Evolutionary conservation across 768 basidiomycete species (phyloP), one percentile per base, ranked within the genome.

Genomic region (Cyathus striatus): DNA sequence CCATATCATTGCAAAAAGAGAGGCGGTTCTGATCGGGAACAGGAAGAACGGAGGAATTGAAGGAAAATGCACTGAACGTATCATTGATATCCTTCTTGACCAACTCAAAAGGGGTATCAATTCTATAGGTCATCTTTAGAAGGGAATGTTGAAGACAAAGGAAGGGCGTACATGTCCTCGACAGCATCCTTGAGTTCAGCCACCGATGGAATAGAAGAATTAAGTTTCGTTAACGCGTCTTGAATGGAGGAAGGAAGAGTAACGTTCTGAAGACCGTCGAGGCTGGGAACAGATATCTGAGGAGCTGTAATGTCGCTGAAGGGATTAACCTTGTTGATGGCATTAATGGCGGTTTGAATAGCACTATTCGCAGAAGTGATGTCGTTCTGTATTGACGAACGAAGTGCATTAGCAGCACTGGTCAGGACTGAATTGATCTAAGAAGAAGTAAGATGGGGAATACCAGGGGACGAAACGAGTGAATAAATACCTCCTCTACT

Each of bases 41-140:
- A 9, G 93, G 88, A 18, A 96, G 75, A 7, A 78, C 60, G 6
- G 81, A 78, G 6, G 84, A 70, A 53, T 89, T 74, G 62, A 93
- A 86, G 25, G 70, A 66, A 30, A 94, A 70, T n/a, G 75, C 75
- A 23, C 73, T 55, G 49, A 96, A 86, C 0, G 91, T 93, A 44
- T 82, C 73, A 57, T 95, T 95, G 61, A 98, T 92, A 39, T 94
- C 89, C 47, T 79, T 69, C 62, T 93, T 96, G 41, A 97, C 61
- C 3, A 79, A 68, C 55, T 96, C 89, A 56, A 98, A 96, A 0
- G 95, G 95, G 0, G 76, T 83, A 56, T 87, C 80, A 49, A 96
- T 76, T 43, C 86, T 91, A 46, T 6, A 18, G 23, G 4, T 36
- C 18, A 45, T 40, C 32, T 33, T 17, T 42, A 39, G 42, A 23